Evolutionary conservation across 345 rosid genomes (phyloP), one percentile per base, ranked within the genome.

Genomic region (Dipteronia sinensis): DNA sequence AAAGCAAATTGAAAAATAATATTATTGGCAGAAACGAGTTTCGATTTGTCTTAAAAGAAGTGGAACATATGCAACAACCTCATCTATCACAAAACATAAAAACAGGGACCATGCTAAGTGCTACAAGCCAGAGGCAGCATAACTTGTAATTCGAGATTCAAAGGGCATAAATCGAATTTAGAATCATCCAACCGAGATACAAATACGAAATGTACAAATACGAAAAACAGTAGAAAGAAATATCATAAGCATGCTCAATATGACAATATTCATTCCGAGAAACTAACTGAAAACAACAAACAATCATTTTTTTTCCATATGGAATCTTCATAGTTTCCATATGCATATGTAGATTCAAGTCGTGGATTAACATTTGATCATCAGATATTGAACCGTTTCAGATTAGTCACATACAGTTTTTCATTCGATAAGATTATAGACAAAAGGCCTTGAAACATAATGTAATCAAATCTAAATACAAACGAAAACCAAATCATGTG

Each of bases 401-500:
- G 0, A 31, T 31, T 31, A 31, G 38, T 31, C 38, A 31, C 38
- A 31, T 31, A 31, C 38, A 4, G 38, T 31, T 31, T 31, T 31
- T 31, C 38, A 31, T 31, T 31, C 38, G 38, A 31, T 31, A 31
- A 31, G 38, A 6, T 44, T 9, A 9, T 44, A 7, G 12, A 13
- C 12, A 13, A 10, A 46, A 46, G 49, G 10, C 49, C 11, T 42
- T 42, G 42, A 63, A 25, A 22, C 3, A 73, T 25, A 46, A 38
- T 40, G 67, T 3, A 59, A 59, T 56, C 49, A 20, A 65, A 73
- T 61, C 67, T 58, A 12, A 10, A 78, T 20, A 58, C 10, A 42
- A 42, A 42, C 46, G 46, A 42, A 34, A 7, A 76, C 55, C 59
- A 40, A 67, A 56, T 59, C 20, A 49, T 75, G 73, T 16, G 59